Base-by-base conservation (phyloP, 2,329 filamentous ascomycete species). In the Periconia sp. region DNA sequence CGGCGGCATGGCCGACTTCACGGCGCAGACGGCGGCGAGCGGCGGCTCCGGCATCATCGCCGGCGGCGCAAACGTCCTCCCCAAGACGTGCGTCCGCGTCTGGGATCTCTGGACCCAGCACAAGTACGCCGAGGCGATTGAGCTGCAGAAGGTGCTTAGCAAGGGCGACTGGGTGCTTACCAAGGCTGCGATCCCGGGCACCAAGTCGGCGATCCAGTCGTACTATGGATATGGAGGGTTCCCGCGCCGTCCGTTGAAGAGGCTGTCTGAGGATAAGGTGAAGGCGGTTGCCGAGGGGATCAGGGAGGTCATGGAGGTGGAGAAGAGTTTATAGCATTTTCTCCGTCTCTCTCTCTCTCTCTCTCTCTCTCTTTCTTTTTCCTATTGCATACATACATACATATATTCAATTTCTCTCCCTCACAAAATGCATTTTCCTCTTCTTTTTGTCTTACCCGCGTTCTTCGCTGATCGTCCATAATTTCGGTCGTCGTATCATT, bases 1-100 rank as follows among this genome's bases (percentile, higher is more conserved):
- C 68, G 91, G 91, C 44, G 91, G 91, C 60, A 90, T 94, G 72
- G 91, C 89, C 68, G 91, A 95, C 75, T 95, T 95, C 74, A 92
- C 90, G 1, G 81, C 90, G 27, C 91, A 93, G 76, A 93, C 90
- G 1, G 82, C 92, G 5, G 82, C 88, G 56, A 89, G 85, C 45
- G 91, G 91, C 45, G 91, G 91, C 42, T 88, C 85, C 52, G 91
- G 91, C 31, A 91, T 94, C 74, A 94, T 95, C 66, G 90, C 90
- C 15, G 91, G 91, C 18, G 87, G 89, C 41, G 91, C 90, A 56
- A 96, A 95, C 69, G 86, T 95, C 53, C 85, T 93, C 74, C 91
- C 91, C 47, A 92, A 92, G 78, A 80, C 89, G 7, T 92, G 90
- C 68, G 88, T 89, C 47, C 85, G 83, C 70, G 84, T 95, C 27